A percentile compares a stretch with the other conserved stretches of the same genome.
Evolutionary conservation across 148 eudicot genomes (phyloP).

Genomic region (Amaranthus palmeri): DNA sequence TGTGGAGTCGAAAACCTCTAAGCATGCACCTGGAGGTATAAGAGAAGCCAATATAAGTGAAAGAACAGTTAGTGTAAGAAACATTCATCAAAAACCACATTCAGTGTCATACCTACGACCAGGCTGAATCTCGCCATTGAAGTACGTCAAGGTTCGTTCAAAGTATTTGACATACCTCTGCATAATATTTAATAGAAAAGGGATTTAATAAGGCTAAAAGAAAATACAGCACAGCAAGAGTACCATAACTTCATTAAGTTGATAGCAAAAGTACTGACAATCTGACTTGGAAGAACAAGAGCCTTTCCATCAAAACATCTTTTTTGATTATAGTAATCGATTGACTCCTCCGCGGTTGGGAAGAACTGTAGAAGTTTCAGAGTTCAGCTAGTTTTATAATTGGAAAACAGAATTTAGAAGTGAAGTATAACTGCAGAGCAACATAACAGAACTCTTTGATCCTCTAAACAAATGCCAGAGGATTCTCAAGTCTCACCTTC

Average conservation of each 20-base stretch:
- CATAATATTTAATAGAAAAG: conserved; percentile 15
- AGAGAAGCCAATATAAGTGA: neutral
- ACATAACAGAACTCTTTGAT: neutral
- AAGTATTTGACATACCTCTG: conserved; percentile 97
- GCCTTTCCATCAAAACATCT: conserved; percentile 93
- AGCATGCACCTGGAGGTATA: conserved; percentile 76
- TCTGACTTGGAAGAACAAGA: conserved; percentile 98
- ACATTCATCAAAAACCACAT: neutral
- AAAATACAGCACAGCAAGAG: conserved; percentile 11
- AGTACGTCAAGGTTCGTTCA: conserved; percentile 74
- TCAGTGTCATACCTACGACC: conserved; percentile 69
- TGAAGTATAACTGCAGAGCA: neutral
- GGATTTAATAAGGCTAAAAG: conserved; percentile 16
- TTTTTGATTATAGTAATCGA: conserved; percentile 89
- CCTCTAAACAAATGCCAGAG: conserved; percentile 2
- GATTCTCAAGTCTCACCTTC: conserved; percentile 48
- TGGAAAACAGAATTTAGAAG: neutral
- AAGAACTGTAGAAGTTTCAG: conserved; percentile 59
- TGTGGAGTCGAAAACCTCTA: conserved; percentile 89
- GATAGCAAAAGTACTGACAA: conserved; percentile 46
- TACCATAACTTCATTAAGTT: neutral
- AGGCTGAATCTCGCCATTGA: conserved; percentile 91
- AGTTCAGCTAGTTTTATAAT: conserved; percentile 8
- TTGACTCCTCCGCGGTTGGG: conserved; percentile 98
- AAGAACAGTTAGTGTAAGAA: neutral